Evolutionary conservation across 345 rosid species (phyloP).

Genomic region (Combretum micranthum): DNA sequence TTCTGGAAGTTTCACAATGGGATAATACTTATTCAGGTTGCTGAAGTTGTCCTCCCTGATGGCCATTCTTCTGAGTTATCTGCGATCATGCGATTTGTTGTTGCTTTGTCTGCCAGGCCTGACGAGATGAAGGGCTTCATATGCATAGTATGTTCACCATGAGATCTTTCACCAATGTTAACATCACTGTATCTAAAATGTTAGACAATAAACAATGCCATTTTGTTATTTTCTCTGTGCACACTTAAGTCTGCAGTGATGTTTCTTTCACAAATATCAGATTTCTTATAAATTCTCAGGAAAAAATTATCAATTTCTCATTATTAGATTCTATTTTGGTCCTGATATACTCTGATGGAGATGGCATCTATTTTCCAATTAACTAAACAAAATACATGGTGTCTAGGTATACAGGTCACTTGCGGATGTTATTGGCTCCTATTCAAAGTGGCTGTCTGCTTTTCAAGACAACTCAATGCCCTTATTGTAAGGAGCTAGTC

Average conservation of each 20-base stretch:
- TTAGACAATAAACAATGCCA: background rate
- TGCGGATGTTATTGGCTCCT: conserved; percentile 91
- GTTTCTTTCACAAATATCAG: too few species aligned
- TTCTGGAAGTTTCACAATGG: conserved; percentile 7
- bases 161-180: background rate
- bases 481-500: conserved; percentile 54
- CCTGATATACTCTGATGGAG: conserved; percentile 2
- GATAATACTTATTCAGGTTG: conserved; percentile 45
- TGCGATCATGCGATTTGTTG: conserved; percentile 68
- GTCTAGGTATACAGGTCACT: conserved; percentile 85
- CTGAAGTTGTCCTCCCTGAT: conserved; percentile 73
- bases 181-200: background rate
- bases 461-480: conserved; percentile 58
- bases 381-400: too few species aligned
- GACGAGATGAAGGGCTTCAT: conserved; percentile 68
- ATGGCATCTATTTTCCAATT: conserved; percentile 8
- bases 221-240: background rate
- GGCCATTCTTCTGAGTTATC: conserved; percentile 66
- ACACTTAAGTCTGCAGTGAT: background rate
- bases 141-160: conserved; percentile 60
- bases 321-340: conserved; percentile 1
- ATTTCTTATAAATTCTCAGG: too few species aligned
- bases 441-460: conserved; percentile 80
- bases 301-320: background rate
- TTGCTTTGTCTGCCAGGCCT: conserved; percentile 52